Conservation (phyloP, 179 eudicot species). For the Camellia oleifera region DNA sequence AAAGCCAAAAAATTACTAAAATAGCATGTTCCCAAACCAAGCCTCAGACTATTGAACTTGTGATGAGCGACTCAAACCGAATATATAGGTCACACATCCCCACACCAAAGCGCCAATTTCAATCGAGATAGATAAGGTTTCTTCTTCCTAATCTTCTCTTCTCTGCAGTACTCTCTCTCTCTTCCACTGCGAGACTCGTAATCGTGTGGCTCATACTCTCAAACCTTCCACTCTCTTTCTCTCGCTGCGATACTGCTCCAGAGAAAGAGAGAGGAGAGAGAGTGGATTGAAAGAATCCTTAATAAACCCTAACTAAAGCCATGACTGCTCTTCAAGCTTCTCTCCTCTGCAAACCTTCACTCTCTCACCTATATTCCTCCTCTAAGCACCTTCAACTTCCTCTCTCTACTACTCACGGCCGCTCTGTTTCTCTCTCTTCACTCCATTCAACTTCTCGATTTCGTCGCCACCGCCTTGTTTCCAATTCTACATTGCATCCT, state of each 20-base stretch:
- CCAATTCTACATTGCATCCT: conserved; percentile 36
- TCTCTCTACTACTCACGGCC: not conserved
- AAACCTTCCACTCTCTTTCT: not conserved
- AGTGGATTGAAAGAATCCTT: not conserved
- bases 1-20: too few species aligned
- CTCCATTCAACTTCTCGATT: conserved; percentile 11
- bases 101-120: conserved; percentile 47
- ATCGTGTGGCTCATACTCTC: not conserved
- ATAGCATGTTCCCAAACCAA: too few species aligned
- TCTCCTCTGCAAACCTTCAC: conserved; percentile 46
- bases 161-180: conserved; percentile 14
- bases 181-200: conserved; percentile 6
- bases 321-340: conserved; percentile 70
- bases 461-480: conserved; percentile 15
- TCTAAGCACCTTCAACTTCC: conserved; percentile 12
- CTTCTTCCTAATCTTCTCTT: not conserved
- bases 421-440: not conserved
- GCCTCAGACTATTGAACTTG: too few species aligned
- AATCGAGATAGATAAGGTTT: conserved; percentile 54
- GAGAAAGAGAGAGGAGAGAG: conserved; percentile 2
- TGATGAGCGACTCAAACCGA: conserved; percentile 3
- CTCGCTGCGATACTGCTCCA: not conserved
- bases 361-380: conserved; percentile 12
- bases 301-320: conserved; percentile 18
- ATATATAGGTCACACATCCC: not conserved